Evolutionary conservation across 2,329 filamentous ascomycete species (phyloP).

Genomic region (Sporothrix humicola): DNA sequence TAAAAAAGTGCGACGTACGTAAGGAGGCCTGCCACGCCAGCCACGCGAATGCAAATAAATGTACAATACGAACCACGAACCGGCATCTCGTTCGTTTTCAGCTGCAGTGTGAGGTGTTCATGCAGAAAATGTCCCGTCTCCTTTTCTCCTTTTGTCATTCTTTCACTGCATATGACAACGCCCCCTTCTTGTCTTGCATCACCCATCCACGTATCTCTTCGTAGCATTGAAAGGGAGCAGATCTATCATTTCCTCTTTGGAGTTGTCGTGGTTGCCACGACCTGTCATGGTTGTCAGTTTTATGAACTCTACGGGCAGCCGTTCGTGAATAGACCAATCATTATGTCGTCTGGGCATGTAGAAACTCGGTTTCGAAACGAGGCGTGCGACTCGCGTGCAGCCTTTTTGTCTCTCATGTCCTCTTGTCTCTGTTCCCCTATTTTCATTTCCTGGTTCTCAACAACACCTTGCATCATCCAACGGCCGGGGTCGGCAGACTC

Average conservation of each 20-base stretch:
- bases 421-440: not conserved
- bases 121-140: not conserved
- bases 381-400: not conserved
- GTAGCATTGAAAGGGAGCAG: not conserved
- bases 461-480: not conserved
- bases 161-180: not conserved
- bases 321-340: not conserved
- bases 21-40: conserved; percentile 4
- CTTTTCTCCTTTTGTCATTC: not conserved
- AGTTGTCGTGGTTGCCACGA: not conserved
- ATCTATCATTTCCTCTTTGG: not conserved
- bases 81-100: not conserved
- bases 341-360: not conserved
- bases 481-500: no score
- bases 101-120: conserved; percentile 25
- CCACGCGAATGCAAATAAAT: not conserved
- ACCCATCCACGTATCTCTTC: not conserved
- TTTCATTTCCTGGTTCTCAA: not conserved
- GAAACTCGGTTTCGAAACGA: not conserved
- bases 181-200: not conserved
- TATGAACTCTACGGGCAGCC: not conserved
- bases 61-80: not conserved
- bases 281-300: not conserved
- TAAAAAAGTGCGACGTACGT: not conserved
- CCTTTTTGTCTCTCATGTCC: not conserved